Conservation (phyloP, 2,329 filamentous ascomycete species). For the Penicillium sp. region DNA sequence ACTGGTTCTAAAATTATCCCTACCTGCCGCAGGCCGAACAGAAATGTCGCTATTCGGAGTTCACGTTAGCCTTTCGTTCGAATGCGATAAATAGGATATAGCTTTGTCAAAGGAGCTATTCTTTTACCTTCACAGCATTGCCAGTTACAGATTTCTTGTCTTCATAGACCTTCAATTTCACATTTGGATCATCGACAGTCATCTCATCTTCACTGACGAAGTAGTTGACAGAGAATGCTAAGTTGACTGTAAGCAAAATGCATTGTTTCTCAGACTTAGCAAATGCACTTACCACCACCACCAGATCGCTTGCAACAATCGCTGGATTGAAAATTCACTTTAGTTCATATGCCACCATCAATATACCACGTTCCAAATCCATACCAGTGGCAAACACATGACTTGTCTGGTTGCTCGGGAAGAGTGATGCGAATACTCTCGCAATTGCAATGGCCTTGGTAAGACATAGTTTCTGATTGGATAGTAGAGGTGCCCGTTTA, state of each 20-base stretch:
- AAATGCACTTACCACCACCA: constrained; percentile 14
- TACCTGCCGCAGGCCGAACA: constrained; percentile 26
- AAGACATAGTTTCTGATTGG: constrained; percentile 16
- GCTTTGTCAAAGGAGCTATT: background rate
- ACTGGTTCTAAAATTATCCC: background rate
- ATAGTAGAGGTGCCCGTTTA: background rate
- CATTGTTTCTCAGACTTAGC: too few relatives aligned
- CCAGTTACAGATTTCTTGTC: constrained; percentile 17
- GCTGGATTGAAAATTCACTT: background rate
- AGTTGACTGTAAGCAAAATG: background rate
- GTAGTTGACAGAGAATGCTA: constrained; percentile 28
- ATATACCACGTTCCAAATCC: background rate
- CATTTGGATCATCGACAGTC: constrained; percentile 15
- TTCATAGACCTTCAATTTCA: constrained; percentile 12
- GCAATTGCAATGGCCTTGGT: constrained; percentile 27
- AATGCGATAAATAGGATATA: background rate
- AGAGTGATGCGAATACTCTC: constrained; percentile 21
- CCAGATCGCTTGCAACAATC: constrained; percentile 22
- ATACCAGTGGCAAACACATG: constrained; percentile 25
- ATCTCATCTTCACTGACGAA: constrained; percentile 16
- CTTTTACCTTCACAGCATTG: constrained; percentile 13
- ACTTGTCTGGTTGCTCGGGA: constrained; percentile 14
- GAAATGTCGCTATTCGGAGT: constrained; percentile 19
- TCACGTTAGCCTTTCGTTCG: background rate
- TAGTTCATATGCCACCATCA: background rate